Percentiles rank a stretch among this genome's conserved stretches.
Conservation (phyloP, 805 yeast species). For the Yamadazyma sp. region DNA sequence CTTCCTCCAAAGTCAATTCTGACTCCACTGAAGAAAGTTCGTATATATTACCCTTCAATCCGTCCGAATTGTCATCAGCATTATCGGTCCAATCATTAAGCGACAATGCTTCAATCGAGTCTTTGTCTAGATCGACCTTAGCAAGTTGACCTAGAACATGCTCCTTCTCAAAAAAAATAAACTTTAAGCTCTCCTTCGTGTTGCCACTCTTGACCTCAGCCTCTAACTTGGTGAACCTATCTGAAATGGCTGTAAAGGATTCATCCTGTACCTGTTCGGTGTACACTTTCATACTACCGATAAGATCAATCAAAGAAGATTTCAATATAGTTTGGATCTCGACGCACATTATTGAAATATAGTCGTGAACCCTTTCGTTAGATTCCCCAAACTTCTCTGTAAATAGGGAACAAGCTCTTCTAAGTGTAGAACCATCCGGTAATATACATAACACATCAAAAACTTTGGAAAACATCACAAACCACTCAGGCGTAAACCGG, state of each 20-base stretch:
- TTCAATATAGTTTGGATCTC: constrained; percentile 8
- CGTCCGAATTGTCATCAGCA: background rate
- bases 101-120: constrained; percentile 1
- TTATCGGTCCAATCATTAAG: background rate
- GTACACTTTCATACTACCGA: constrained; percentile 35
- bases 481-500: background rate
- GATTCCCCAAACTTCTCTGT: background rate
- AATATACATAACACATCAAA: background rate
- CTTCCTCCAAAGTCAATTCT: constrained; percentile 10
- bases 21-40: background rate
- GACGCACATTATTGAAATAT: constrained; percentile 1
- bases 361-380: no score
- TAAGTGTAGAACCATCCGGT: background rate
- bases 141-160: background rate
- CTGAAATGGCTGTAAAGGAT: background rate
- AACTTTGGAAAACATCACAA: background rate
- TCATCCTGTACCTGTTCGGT: constrained; percentile 14
- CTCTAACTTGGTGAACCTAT: background rate
- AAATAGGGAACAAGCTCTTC: background rate
- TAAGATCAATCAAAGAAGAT: constrained; percentile 29
- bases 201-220: background rate
- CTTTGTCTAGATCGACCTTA: background rate
- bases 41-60: background rate
- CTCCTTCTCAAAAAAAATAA: constrained; percentile 2
- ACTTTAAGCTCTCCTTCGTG: background rate